Conservation (phyloP, 1,139 yeast genomes). For the Candida sp. region DNA sequence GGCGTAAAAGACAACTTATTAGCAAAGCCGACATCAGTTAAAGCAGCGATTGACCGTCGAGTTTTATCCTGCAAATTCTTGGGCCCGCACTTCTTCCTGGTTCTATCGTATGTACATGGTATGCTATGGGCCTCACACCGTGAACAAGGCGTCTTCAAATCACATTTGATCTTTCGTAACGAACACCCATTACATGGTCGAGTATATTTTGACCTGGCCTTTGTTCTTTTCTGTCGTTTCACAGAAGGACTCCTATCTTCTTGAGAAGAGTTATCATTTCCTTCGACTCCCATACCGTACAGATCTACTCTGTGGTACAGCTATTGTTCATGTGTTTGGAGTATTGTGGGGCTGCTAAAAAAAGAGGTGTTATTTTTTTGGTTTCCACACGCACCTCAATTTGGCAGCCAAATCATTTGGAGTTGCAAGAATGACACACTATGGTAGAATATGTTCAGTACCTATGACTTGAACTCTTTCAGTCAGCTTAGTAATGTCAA, state of each 20-base stretch:
- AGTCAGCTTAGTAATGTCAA: slow-evolving; percentile 1
- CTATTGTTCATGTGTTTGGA: too few relatives aligned
- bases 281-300: neutral
- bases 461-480: slow-evolving; percentile 3
- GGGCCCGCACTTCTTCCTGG: slow-evolving; percentile 38
- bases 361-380: too few relatives aligned
- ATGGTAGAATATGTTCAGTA: slow-evolving; percentile 1
- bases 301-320: neutral
- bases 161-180: slow-evolving; percentile 37
- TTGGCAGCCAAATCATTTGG: too few relatives aligned
- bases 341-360: neutral
- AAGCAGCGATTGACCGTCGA: slow-evolving; percentile 18
- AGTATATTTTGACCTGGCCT: slow-evolving; percentile 9
- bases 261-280: neutral
- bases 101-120: slow-evolving; percentile 33
- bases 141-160: slow-evolving; percentile 28
- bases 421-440: neutral
- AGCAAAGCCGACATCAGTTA: neutral
- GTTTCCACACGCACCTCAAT: too few relatives aligned
- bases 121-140: slow-evolving; percentile 31
- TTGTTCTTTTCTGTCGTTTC: neutral
- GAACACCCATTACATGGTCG: slow-evolving; percentile 42
- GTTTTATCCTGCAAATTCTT: slow-evolving; percentile 32
- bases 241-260: neutral
- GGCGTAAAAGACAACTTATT: slow-evolving; percentile 5